phyloP scores from a whole-genome alignment of 176 grass and related monocot species.

The Avena insularis region DNA sequence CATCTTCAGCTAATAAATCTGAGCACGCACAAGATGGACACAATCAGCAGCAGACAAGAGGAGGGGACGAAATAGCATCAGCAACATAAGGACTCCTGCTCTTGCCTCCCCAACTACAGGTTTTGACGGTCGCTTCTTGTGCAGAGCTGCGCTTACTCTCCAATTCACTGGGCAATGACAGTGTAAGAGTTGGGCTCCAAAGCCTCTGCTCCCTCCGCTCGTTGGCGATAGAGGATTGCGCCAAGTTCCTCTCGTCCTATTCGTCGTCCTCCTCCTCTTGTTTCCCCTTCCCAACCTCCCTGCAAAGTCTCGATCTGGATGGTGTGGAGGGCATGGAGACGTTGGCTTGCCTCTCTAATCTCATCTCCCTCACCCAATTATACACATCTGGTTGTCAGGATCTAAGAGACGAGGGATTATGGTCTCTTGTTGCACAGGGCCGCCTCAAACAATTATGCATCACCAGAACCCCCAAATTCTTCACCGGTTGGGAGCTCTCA shows the following conservation, averaged over 20 bases:
- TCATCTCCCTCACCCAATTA: background rate
- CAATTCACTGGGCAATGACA: background rate
- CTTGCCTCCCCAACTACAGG: background rate
- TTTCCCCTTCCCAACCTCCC: background rate
- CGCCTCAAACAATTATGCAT: background rate
- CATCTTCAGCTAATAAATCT: background rate
- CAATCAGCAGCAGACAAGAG: background rate
- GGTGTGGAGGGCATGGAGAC: background rate
- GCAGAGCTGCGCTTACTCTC: background rate
- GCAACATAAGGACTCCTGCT: background rate
- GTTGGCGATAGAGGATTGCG: rapidly evolving
- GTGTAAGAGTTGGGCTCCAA: background rate
- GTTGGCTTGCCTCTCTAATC: background rate
- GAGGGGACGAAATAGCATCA: background rate
- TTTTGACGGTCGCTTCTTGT: rapidly evolving
- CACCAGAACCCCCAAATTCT: background rate
- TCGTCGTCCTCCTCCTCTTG: background rate
- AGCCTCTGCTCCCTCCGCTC: background rate
- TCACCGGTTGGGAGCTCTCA: background rate
- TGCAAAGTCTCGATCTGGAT: rapidly evolving
- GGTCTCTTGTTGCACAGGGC: background rate
- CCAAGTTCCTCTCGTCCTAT: background rate
- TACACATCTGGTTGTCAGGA: rapidly evolving
- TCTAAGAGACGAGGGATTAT: background rate
- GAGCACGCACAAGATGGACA: background rate